Evolutionary conservation across 1,284 basidiomycete species (phyloP), one percentile per base, ranked within the genome.

Genomic region (Microbotryum saponariae): DNA sequence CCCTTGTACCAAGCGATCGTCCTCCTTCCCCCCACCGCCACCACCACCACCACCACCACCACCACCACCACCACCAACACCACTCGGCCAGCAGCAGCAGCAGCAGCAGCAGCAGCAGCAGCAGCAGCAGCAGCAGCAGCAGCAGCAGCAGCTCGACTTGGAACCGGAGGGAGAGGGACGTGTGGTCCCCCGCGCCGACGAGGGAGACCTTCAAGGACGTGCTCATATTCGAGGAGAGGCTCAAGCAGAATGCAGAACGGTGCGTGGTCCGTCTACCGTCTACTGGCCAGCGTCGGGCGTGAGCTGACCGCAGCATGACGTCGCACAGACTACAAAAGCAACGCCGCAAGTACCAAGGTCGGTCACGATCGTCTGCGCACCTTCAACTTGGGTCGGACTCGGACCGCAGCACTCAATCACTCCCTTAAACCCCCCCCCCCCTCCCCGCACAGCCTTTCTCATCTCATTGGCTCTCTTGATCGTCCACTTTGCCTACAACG

Each of bases 151-250:
- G 37, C 37, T 12, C 37, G 37, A 37, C 12, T 18, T 42, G 37
- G 12, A 42, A 16, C 4, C 37, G 37, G 14, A 42, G 37, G 37
- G 37, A 42, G 14, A 42, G 14, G 37, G 37, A 42, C 14, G 37
- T 42, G 37, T 42, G 37, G 37, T 42, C 37, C 4, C 37, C 37
- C 14, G 37, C 37, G 12, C 37, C 37, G 16, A 42, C 37, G 37
- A 42, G 37, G 37, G 37, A 42, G 37, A 42, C 37, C 37, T 42
- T 89, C 74, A 82, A 88, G 52, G 94, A 98, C 75, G 79, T 98
- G 31, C 82, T 97, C 46, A 79, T 92, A 56, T 97, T 98, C 68
- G 94, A 98, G 77, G 93, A 98, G 76, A 82, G 96, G 20, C 83
- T 98, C 59, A 97, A 97, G 77, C 88, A 88, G 56, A 97, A 90